Evolutionary conservation across 1,139 yeast species (phyloP).

Genomic region (Scheffersomyces lignicola): DNA sequence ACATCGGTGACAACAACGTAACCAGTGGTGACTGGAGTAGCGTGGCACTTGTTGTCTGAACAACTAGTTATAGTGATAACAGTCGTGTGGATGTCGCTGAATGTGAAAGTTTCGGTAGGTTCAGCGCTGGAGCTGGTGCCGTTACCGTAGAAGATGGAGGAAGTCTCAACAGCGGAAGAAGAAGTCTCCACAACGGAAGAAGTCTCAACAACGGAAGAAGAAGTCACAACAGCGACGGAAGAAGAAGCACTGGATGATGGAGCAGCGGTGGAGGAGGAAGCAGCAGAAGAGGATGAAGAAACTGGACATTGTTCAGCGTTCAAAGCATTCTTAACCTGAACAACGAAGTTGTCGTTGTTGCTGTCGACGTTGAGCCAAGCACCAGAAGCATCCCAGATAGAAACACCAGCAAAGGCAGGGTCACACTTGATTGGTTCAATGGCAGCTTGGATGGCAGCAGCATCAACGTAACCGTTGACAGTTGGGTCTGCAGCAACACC

Average conservation of each 20-base stretch:
- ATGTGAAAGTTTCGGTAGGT: constrained; percentile 13
- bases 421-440: constrained; percentile 40
- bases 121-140: constrained; percentile 1
- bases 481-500: constrained; percentile 14
- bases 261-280: constrained; percentile 8
- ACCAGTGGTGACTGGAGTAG: constrained; percentile 34
- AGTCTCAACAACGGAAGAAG: constrained; percentile 8
- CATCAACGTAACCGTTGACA: constrained; percentile 12
- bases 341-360: constrained; percentile 14
- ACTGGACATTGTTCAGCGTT: constrained; percentile 11
- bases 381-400: constrained; percentile 92
- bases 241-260: constrained; percentile 10
- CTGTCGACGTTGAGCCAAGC: constrained; percentile 55
- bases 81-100: constrained; percentile 26
- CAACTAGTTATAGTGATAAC: constrained; percentile 53
- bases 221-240: constrained; percentile 7
- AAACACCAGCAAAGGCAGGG: constrained; percentile 74
- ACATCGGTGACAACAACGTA: constrained; percentile 27
- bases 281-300: constrained; percentile 10
- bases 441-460: constrained; percentile 11
- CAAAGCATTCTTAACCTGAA: constrained; percentile 14
- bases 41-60: constrained; percentile 31
- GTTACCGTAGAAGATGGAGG: constrained; percentile 6
- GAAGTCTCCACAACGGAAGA: constrained; percentile 4
- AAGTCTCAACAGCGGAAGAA: constrained; percentile 6